Base-by-base conservation (phyloP, 768 basidiomycete species). In the Russula foetens region DNA sequence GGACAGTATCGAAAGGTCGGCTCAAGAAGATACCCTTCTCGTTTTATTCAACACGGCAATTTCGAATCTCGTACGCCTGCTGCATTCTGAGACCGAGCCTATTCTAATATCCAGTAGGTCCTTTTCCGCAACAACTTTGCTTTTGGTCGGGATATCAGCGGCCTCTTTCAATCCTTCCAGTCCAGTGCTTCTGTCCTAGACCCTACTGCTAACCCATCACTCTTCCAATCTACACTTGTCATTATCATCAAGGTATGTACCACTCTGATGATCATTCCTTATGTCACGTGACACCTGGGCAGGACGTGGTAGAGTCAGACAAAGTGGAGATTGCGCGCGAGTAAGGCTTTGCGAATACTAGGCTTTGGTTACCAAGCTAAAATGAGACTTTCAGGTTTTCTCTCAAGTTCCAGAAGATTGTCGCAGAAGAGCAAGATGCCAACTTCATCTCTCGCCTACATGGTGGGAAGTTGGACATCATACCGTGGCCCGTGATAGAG, bases 401-500 rank as follows among this genome's bases (percentile, higher is more conserved):
- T 0, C 71, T 77, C 4, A 84, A 84, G 62, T 81, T 84, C 64
- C 72, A 83, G 71, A 75, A 78, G 69, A 84, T 85, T 23, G 83
- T 85, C 11, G 75, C 81, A 51, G 76, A 81, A 9, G 83, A 86
- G 56, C 82, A 83, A 67, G 82, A 76, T 35, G 71, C 78, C 0
- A 86, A 85, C 63, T 85, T 85, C 65, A 84, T 85, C 53, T 79
- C 82, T n/a, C 77, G 76, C 1, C 74, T 85, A 1, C 84, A 85
- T 57, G 74, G 75, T 0, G 83, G 84, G 1, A 74, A 75, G 53
- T 65, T 85, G 7, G 75, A 74, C 44, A 85, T 86, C 7, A 75
- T 85, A 19, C 84, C 84, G 5, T 85, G 84, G 84, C 83, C 83
- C 0, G 81, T 85, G 43, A 84, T 86, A 31, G 81, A 82, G 62